Conservation (phyloP, 495 filamentous ascomycete genomes). For the Annulohypoxylon moriforme region DNA sequence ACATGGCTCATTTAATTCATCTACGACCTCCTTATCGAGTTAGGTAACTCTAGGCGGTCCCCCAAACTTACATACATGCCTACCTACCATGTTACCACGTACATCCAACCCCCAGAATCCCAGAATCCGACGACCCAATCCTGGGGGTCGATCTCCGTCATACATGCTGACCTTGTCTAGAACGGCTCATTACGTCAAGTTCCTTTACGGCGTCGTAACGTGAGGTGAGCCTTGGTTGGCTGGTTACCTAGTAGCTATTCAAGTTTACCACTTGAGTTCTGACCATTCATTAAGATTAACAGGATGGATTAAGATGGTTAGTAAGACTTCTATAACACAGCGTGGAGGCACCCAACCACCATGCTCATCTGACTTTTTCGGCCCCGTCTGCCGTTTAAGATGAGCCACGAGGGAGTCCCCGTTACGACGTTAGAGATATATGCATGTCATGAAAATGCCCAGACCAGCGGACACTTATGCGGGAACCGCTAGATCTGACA, state of each 20-base stretch:
- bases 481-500: conserved; percentile 21
- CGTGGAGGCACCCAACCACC: conserved; percentile 1
- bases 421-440: conserved; percentile 18
- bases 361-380: conserved; percentile 16
- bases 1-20: conserved; percentile 9
- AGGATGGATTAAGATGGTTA: conserved; percentile 46
- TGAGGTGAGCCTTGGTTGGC: conserved; percentile 23
- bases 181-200: conserved; percentile 41
- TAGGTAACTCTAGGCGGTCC: conserved; percentile 39
- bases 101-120: conserved; percentile 17
- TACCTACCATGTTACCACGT: background rate
- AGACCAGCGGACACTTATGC: conserved; percentile 23
- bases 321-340: conserved; percentile 28
- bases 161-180: conserved; percentile 34
- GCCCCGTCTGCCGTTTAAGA: conserved; percentile 21
- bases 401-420: conserved; percentile 18
- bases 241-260: conserved; percentile 22
- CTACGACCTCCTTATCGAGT: conserved; percentile 20
- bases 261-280: conserved; percentile 26
- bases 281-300: conserved; percentile 19
- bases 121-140: conserved; percentile 28
- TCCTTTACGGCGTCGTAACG: conserved; percentile 19
- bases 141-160: conserved; percentile 18
- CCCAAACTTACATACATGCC: background rate
- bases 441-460: conserved; percentile 29